Percentiles rank a stretch among this genome's conserved stretches.
phyloP scores from a whole-genome alignment of 2,329 filamentous ascomycete genomes.

The Verticillium dahliae region DNA sequence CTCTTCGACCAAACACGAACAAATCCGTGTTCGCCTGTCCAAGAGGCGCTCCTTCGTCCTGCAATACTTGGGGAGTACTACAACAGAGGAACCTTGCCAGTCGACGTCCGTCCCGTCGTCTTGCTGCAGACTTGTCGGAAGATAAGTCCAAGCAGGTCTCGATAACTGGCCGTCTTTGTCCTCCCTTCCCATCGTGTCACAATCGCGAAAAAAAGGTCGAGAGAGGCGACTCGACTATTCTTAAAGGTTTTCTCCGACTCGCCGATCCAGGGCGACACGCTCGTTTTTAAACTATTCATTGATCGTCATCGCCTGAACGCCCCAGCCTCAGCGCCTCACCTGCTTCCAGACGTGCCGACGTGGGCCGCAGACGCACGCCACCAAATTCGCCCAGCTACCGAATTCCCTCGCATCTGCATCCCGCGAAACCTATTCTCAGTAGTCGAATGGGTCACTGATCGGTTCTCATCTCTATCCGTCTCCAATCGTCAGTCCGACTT shows the following conservation, averaged over 20 bases:
- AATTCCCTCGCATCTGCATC: background rate
- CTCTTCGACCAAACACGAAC: background rate
- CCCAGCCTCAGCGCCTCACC: background rate
- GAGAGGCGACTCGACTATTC: background rate
- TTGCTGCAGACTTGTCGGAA: background rate
- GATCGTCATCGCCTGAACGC: background rate
- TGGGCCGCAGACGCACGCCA: background rate
- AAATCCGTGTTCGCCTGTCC: background rate
- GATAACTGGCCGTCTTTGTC: background rate
- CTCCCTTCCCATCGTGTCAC: background rate
- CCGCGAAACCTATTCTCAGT: background rate
- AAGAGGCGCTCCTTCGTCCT: background rate
- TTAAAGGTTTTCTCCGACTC: background rate
- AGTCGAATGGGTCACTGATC: background rate
- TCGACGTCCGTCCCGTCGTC: background rate
- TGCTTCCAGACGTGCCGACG: background rate
- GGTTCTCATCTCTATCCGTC: background rate
- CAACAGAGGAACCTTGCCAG: background rate
- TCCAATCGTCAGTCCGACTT: background rate
- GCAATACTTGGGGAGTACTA: background rate
- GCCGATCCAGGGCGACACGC: background rate
- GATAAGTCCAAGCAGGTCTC: background rate
- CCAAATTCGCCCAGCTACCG: background rate
- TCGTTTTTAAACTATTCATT: background rate
- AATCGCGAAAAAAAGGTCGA: background rate